Evolutionary conservation across 495 filamentous ascomycete species (phyloP).

Genomic region (Apodospora peruviana): DNA sequence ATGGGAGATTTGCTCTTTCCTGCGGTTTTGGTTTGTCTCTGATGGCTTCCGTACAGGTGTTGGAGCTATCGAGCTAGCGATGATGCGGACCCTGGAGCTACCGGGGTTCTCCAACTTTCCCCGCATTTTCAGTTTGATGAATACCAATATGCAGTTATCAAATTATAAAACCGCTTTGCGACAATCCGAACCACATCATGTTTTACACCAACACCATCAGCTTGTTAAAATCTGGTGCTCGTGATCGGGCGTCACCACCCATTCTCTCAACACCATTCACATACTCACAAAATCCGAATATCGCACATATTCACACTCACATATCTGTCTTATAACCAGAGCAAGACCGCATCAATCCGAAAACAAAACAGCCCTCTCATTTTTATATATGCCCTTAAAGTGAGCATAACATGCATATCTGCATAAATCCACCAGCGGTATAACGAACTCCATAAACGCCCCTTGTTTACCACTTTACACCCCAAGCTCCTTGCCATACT

Average conservation of each 20-base stretch:
- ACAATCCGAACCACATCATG: background rate
- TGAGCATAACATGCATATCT: background rate
- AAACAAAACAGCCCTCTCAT: too few species aligned
- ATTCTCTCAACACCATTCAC: background rate
- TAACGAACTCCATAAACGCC: background rate
- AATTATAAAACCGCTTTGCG: background rate
- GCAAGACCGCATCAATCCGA: too few species aligned
- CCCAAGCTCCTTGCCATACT: background rate
- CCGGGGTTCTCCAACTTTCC: conserved; percentile 10
- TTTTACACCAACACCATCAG: background rate
- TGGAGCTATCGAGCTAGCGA: background rate
- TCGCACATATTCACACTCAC: too few species aligned
- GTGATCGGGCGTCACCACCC: background rate
- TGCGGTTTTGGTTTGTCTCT: too few species aligned
- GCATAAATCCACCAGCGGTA: background rate
- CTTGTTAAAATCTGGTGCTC: background rate
- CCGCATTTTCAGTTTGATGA: conserved; percentile 3
- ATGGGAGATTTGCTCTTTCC: background rate
- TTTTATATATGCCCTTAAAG: too few species aligned
- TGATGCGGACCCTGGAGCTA: background rate
- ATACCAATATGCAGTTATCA: conserved; percentile 8
- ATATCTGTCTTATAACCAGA: too few species aligned
- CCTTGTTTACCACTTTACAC: background rate
- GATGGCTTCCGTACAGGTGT: too few species aligned
- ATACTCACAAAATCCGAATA: too few species aligned